phyloP scores from a whole-genome alignment of 1,139 yeast genomes.

The Scheffersomyces quercinus region DNA sequence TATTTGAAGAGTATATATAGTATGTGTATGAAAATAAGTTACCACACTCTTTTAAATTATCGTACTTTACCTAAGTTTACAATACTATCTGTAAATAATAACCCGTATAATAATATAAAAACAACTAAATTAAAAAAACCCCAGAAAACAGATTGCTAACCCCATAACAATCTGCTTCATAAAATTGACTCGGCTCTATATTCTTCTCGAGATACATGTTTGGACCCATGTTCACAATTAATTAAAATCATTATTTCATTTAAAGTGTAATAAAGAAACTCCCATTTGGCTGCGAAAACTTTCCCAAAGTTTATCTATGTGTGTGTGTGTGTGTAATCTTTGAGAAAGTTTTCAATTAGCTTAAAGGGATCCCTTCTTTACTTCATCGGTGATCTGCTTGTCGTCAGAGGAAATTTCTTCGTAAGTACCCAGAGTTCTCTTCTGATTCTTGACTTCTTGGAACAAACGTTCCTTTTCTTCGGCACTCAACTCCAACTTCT shows the following conservation, averaged over 20 bases:
- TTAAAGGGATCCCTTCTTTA: too few relatives aligned
- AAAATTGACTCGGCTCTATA: slow-evolving; percentile 1
- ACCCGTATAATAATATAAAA: background rate
- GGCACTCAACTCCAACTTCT: slow-evolving; percentile 19
- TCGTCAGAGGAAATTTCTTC: slow-evolving; percentile 8
- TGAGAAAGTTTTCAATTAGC: background rate
- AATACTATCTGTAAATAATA: too few relatives aligned
- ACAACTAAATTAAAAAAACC: background rate
- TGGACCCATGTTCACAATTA: too few relatives aligned
- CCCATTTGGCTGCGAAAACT: too few relatives aligned
- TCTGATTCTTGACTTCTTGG: slow-evolving; percentile 16
- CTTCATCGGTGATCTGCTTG: background rate
- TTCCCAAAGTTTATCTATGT: too few relatives aligned
- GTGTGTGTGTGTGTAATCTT: background rate
- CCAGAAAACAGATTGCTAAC: background rate
- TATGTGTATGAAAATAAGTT: too few relatives aligned
- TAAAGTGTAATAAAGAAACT: too few relatives aligned
- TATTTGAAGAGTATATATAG: too few relatives aligned
- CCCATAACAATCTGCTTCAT: background rate
- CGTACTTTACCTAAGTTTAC: too few relatives aligned
- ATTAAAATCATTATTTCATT: too few relatives aligned
- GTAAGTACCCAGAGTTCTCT: slow-evolving; percentile 10
- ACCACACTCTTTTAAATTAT: too few relatives aligned
- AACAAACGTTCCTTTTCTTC: slow-evolving; percentile 22
- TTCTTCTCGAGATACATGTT: background rate